These are phyloP conservation scores for Suhomyces sp. DNA, from an alignment of 805 yeast species.

Conservation along the genomic window DNA sequence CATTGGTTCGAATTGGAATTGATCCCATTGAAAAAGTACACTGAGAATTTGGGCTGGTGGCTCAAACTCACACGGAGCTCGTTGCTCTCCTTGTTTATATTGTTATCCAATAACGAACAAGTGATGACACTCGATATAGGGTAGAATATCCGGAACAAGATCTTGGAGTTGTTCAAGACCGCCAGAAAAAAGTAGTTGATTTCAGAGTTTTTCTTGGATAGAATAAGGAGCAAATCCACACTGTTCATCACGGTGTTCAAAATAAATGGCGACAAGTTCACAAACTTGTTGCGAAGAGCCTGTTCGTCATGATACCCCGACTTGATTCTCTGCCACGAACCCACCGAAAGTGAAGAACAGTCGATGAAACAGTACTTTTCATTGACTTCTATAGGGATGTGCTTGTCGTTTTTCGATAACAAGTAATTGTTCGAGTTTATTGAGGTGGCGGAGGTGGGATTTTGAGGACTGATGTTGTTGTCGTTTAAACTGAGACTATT, in stretches of 20 bases:
- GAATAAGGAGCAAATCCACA: slow-evolving; percentile 67
- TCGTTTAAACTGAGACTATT: slow-evolving; percentile 15
- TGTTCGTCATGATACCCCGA: slow-evolving; percentile 51
- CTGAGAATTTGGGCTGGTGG: slow-evolving; percentile 75
- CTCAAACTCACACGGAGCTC: slow-evolving; percentile 51
- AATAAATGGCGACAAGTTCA: slow-evolving; percentile 66
- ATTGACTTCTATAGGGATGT: slow-evolving; percentile 52
- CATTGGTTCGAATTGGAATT: slow-evolving; percentile 59
- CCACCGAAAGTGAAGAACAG: slow-evolving; percentile 66
- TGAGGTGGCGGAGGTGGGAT: background rate
- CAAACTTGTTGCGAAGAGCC: slow-evolving; percentile 42
- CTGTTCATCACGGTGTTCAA: slow-evolving; percentile 61
- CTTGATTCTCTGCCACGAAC: slow-evolving; percentile 76
- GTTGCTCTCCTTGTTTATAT: slow-evolving; percentile 34
- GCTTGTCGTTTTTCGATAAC: background rate
- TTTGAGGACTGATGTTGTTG: background rate
- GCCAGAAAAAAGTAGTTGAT: slow-evolving; percentile 78
- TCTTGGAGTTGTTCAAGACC: slow-evolving; percentile 61
- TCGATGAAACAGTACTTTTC: slow-evolving; percentile 69
- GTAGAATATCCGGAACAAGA: slow-evolving; percentile 68
- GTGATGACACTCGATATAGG: slow-evolving; percentile 60
- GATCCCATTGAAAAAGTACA: slow-evolving; percentile 60
- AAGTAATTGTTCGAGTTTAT: background rate
- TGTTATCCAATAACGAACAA: slow-evolving; percentile 54
- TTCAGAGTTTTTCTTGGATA: slow-evolving; percentile 68